A percentile compares a stretch with the other conserved stretches of the same genome.
Evolutionary conservation across 129 eudicot genomes (phyloP).

Genomic region (Oenanthe sinensis): DNA sequence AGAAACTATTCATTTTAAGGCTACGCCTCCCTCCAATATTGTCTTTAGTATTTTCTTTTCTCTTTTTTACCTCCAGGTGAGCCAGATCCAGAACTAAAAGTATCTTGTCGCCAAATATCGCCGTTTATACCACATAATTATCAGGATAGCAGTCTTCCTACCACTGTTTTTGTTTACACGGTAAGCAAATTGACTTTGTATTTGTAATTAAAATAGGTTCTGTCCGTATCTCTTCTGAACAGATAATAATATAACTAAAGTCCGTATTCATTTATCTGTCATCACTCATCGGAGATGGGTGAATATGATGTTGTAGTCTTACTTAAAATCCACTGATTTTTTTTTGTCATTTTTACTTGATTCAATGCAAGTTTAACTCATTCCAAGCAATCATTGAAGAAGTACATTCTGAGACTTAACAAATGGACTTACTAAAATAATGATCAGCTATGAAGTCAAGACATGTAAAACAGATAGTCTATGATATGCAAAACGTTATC

Average conservation of each 20-base stretch:
- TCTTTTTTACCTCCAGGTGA: slow-evolving; percentile 48
- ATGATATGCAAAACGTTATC: background rate
- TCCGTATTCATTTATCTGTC: background rate
- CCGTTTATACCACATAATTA: slow-evolving; percentile 97
- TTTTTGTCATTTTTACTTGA: background rate
- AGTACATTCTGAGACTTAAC: background rate
- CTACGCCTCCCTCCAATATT: background rate
- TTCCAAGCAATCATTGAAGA: background rate
- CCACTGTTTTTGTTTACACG: slow-evolving; percentile 90
- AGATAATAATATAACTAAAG: background rate
- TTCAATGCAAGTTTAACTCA: background rate
- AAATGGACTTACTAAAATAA: background rate
- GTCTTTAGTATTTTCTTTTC: background rate
- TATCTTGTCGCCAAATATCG: slow-evolving; percentile 94
- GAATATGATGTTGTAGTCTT: background rate
- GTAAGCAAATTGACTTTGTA: slow-evolving; percentile 28
- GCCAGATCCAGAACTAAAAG: slow-evolving; percentile 94
- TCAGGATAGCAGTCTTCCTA: slow-evolving; percentile 93
- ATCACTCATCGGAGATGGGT: background rate
- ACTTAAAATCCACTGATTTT: background rate
- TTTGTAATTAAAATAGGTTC: background rate
- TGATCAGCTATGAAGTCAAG: background rate
- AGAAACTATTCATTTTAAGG: background rate
- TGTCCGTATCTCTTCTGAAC: background rate
- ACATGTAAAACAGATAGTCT: background rate